Conservation (phyloP, 192 early-diverging fungal species). For the Phlyctochytrium bullatum region DNA sequence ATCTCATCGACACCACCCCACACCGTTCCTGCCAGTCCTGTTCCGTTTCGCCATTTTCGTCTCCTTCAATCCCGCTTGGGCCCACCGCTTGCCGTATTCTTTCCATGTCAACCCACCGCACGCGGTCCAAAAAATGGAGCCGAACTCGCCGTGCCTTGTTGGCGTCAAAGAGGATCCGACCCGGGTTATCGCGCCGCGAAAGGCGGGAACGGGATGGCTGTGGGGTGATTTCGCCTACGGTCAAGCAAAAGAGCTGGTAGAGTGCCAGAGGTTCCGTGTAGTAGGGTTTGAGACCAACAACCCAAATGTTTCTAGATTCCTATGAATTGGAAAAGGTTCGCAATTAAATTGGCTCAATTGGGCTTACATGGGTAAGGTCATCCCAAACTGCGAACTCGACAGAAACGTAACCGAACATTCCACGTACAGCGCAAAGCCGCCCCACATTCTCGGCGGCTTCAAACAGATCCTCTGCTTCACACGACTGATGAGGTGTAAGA, state of each 20-base stretch:
- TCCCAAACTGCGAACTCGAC: slow-evolving; percentile 18
- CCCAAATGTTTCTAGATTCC: slow-evolving; percentile 11
- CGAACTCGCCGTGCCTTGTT: slow-evolving; percentile 12
- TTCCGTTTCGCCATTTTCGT: neutral
- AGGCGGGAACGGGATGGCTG: neutral
- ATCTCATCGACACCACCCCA: neutral
- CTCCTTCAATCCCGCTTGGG: too few relatives aligned
- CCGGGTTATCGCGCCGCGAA: too few relatives aligned
- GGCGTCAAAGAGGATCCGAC: slow-evolving; percentile 16
- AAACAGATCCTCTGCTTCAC: slow-evolving; percentile 9
- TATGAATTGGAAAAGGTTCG: neutral
- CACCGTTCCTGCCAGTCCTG: neutral
- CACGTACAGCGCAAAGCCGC: neutral
- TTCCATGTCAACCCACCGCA: slow-evolving; percentile 4
- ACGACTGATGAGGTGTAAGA: slow-evolving; percentile 13
- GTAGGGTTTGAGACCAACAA: slow-evolving; percentile 17
- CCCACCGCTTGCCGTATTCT: too few relatives aligned
- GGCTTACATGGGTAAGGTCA: neutral
- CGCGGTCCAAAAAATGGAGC: neutral
- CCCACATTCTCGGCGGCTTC: slow-evolving; percentile 1
- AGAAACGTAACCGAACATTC: slow-evolving; percentile 18
- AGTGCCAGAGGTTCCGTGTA: neutral
- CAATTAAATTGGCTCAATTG: neutral
- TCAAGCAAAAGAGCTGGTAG: slow-evolving; percentile 6
- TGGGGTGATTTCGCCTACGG: slow-evolving; percentile 1